Conservation (phyloP, 2,329 filamentous ascomycete species). For the Cadophora malorum region DNA sequence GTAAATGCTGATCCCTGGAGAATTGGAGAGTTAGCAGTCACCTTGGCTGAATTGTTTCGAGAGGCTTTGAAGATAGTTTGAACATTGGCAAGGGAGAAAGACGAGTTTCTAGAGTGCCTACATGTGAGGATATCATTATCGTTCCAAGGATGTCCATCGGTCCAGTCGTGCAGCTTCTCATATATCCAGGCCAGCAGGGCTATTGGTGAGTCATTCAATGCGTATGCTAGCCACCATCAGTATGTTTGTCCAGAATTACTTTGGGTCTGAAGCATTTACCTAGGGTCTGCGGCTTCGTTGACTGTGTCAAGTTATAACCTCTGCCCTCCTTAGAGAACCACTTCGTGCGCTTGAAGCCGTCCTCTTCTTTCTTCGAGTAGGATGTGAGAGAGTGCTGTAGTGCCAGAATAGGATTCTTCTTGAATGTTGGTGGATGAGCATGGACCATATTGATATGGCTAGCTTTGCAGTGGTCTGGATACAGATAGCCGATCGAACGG, state of each 20-base stretch:
- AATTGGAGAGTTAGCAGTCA: neutral
- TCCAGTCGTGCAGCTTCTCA: slow-evolving; percentile 82
- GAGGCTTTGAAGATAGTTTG: neutral
- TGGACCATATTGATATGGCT: slow-evolving; percentile 67
- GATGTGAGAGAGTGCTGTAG: slow-evolving; percentile 61
- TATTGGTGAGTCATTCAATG: neutral
- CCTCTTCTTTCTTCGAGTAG: slow-evolving; percentile 57
- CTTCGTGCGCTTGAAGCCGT: slow-evolving; percentile 52
- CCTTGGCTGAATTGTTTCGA: neutral
- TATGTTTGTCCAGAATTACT: neutral
- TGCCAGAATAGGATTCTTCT: slow-evolving; percentile 61
- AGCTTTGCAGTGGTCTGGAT: slow-evolving; percentile 62
- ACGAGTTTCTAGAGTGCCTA: neutral
- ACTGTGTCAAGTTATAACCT: slow-evolving; percentile 66
- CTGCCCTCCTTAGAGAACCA: slow-evolving; percentile 64
- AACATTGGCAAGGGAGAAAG: neutral
- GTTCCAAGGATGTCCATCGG: slow-evolving; percentile 73
- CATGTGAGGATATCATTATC: slow-evolving; percentile 79
- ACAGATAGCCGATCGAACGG: slow-evolving; percentile 63
- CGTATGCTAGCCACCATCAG: neutral
- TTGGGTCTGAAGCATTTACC: slow-evolving; percentile 62
- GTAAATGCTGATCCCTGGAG: slow-evolving; percentile 67
- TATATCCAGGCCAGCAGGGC: slow-evolving; percentile 79
- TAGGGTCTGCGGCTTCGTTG: slow-evolving; percentile 77
- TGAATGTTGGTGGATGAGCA: slow-evolving; percentile 55